phyloP scores from a whole-genome alignment of 805 yeast genomes.

The Suhomyces emberorum region DNA sequence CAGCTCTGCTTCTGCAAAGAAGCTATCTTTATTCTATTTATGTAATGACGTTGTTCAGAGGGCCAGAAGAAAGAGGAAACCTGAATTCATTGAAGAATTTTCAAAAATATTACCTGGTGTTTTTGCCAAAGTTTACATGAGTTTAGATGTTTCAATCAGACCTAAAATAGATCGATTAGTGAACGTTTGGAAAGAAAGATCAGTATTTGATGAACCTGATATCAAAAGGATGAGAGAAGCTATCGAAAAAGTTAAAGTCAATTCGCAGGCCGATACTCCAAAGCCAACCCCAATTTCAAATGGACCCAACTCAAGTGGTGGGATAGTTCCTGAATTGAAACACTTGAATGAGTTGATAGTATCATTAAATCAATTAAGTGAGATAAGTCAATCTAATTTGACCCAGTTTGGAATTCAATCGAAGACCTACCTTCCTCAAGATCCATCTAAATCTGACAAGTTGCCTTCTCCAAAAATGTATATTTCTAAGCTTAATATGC shows the following conservation, averaged over 20 bases:
- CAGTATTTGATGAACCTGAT: constrained; percentile 35
- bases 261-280: neutral
- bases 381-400: constrained; percentile 31
- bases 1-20: constrained; percentile 26
- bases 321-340: constrained; percentile 29
- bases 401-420: constrained; percentile 38
- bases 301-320: neutral
- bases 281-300: neutral
- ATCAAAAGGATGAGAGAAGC: constrained; percentile 27
- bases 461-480: constrained; percentile 39
- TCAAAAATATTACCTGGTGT: constrained; percentile 45
- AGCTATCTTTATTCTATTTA: constrained; percentile 60
- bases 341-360: constrained; percentile 29
- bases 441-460: constrained; percentile 32
- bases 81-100: constrained; percentile 59
- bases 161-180: constrained; percentile 50
- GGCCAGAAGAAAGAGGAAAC: constrained; percentile 58
- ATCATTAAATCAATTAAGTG: constrained; percentile 25
- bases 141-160: constrained; percentile 34
- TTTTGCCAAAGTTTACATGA: constrained; percentile 28
- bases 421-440: constrained; percentile 33
- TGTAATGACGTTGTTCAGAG: constrained; percentile 83
- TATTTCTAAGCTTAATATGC: constrained; percentile 35
- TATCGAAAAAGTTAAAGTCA: constrained; percentile 15
- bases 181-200: constrained; percentile 56